Conservation (phyloP, 441 rosid species). For the Adansonia gregorii region DNA sequence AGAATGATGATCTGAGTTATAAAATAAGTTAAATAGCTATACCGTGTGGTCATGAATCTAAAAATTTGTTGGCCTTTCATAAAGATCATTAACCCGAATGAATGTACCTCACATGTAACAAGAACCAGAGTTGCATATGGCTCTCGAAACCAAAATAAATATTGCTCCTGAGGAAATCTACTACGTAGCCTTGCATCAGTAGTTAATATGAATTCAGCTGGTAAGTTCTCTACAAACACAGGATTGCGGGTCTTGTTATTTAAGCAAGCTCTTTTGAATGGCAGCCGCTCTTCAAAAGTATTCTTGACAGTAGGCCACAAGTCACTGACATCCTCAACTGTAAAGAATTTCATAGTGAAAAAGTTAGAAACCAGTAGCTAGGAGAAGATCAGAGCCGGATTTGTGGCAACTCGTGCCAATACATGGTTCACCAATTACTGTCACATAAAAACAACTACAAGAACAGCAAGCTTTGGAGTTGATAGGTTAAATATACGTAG, state of each 20-base stretch:
- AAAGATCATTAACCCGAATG: slow-evolving; percentile 7
- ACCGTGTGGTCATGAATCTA: neutral
- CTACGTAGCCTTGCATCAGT: slow-evolving; percentile 95
- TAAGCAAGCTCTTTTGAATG: slow-evolving; percentile 72
- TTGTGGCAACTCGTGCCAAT: neutral
- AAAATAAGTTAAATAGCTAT: neutral
- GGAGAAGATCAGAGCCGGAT: neutral
- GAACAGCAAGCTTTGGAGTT: neutral
- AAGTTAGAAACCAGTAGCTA: slow-evolving; percentile 7
- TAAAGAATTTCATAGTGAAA: slow-evolving; percentile 11
- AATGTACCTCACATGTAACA: slow-evolving; percentile 91
- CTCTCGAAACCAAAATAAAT: slow-evolving; percentile 87
- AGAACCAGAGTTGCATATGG: slow-evolving; percentile 93
- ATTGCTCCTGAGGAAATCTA: slow-evolving; percentile 91
- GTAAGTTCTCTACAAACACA: slow-evolving; percentile 75
- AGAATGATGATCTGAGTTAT: neutral
- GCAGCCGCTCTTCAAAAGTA: slow-evolving; percentile 70
- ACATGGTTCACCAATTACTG: neutral
- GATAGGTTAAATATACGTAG: neutral
- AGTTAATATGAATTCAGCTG: slow-evolving; percentile 84
- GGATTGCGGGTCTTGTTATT: slow-evolving; percentile 92
- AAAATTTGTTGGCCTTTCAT: neutral
- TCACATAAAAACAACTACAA: neutral
- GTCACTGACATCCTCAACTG: slow-evolving; percentile 98
- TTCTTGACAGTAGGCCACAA: slow-evolving; percentile 86